Evolutionary conservation across 1,139 yeast genomes (phyloP).

Genomic region (Hansenula lynferdii): DNA sequence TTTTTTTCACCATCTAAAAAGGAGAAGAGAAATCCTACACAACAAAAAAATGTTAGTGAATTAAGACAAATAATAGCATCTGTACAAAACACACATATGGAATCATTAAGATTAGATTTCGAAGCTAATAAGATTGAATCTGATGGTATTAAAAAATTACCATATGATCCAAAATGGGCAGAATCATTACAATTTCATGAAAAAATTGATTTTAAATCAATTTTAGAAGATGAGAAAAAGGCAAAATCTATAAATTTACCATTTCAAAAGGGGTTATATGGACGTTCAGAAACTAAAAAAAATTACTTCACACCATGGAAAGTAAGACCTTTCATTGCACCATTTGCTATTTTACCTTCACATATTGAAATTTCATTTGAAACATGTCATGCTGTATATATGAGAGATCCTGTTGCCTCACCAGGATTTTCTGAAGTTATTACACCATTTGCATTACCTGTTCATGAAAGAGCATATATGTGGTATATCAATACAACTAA

Average conservation of each 20-base stretch:
- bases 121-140: slow-evolving; percentile 22
- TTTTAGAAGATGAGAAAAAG: slow-evolving; percentile 48
- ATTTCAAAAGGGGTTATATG: slow-evolving; percentile 70
- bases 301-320: slow-evolving; percentile 96
- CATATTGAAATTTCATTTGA: slow-evolving; percentile 87
- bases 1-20: too few relatives aligned
- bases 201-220: slow-evolving; percentile 46
- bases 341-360: slow-evolving; percentile 87
- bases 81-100: slow-evolving; percentile 20
- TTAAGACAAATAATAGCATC: slow-evolving; percentile 19
- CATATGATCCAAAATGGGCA: slow-evolving; percentile 54
- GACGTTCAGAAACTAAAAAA: slow-evolving; percentile 71
- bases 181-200: slow-evolving; percentile 44
- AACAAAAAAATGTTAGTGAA: slow-evolving; percentile 16
- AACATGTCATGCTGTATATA: slow-evolving; percentile 91
- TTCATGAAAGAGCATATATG: slow-evolving; percentile 95
- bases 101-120: slow-evolving; percentile 23
- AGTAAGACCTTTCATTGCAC: slow-evolving; percentile 89
- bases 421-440: slow-evolving; percentile 97
- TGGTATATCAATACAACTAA: slow-evolving; percentile 69
- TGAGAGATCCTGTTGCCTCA: slow-evolving; percentile 95
- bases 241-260: slow-evolving; percentile 47
- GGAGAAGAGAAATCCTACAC: slow-evolving; percentile 13
- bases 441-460: slow-evolving; percentile 77
- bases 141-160: slow-evolving; percentile 26